Conservation (phyloP, 176 grass and related monocot genomes). For the Aechmea fasciata region DNA sequence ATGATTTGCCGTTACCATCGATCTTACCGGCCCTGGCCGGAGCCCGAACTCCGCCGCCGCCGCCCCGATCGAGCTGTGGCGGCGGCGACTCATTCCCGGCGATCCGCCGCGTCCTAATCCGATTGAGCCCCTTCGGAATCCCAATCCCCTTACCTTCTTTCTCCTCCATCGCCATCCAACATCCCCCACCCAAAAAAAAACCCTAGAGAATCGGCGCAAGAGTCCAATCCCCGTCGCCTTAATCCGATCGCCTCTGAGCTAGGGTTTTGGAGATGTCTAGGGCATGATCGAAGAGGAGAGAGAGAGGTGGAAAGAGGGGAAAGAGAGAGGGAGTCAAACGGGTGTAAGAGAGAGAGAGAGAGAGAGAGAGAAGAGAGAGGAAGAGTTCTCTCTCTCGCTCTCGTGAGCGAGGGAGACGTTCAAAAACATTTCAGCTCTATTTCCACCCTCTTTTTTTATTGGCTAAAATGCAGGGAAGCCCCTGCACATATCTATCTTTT, state of each 20-base stretch:
- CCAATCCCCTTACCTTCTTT: neutral
- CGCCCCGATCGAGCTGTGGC: no score
- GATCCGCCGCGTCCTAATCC: neutral
- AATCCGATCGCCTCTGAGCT: neutral
- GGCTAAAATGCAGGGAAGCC: no score
- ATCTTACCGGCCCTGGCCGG: neutral
- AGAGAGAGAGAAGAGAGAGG: neutral
- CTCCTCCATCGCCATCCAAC: neutral
- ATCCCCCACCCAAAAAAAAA: neutral
- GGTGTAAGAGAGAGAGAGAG: neutral
- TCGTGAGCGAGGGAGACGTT: neutral
- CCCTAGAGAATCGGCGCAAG: neutral
- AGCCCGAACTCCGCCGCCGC: neutral
- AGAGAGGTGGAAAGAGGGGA: neutral
- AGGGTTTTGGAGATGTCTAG: neutral
- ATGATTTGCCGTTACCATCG: neutral
- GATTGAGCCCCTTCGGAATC: neutral
- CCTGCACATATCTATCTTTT: no score
- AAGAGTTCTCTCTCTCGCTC: neutral
- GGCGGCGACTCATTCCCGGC: neutral
- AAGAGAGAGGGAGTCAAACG: neutral
- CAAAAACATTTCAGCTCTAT: neutral
- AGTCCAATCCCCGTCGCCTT: neutral
- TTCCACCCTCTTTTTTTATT: no score
- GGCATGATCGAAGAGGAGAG: neutral